Evolutionary conservation across 257 asterid species (phyloP), one percentile per base, ranked within the genome.

Genomic region (Nemophila menziesii): DNA sequence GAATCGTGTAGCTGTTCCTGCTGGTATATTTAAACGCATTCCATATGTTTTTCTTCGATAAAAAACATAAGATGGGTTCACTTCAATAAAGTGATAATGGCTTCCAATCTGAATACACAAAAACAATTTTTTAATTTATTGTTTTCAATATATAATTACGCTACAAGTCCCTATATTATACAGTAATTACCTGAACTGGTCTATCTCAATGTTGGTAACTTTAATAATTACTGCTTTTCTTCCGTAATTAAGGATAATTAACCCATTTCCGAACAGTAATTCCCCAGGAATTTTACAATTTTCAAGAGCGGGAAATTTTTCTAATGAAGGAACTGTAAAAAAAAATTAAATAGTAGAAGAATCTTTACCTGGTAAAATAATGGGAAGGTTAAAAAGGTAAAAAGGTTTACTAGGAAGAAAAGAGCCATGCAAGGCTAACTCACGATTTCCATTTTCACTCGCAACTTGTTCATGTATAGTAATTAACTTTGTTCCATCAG

Each of bases 141-240:
- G n/a, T n/a, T n/a, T n/a, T n/a, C n/a, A n/a, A n/a, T n/a, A n/a
- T n/a, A n/a, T n/a, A n/a, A n/a, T n/a, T n/a, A n/a, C n/a, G n/a
- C n/a, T n/a, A n/a, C n/a, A n/a, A n/a, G n/a, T n/a, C n/a, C n/a
- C n/a, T n/a, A n/a, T n/a, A n/a, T n/a, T n/a, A n/a, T n/a, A n/a
- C n/a, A n/a, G n/a, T n/a, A n/a, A n/a, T n/a, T 62, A 89, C 98
- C 98, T 89, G 98, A 61, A 89, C 66, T 38, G 98, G 98, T 66
- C 98, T 75, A 60, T 89, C 98, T 24, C 98, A 0, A 58, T 74
- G 61, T 89, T 89, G 23, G 79, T 69, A 55, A 89, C 94, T 64
- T 70, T 74, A 58, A 89, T 92, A 51, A 60, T 68, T 58, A 76
- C 56, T 53, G 87, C 83, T 51, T 55, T 58, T 63, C 94, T 80